phyloP scores from a whole-genome alignment of 176 grass and related monocot genomes.

The Pontederia crassipes region DNA sequence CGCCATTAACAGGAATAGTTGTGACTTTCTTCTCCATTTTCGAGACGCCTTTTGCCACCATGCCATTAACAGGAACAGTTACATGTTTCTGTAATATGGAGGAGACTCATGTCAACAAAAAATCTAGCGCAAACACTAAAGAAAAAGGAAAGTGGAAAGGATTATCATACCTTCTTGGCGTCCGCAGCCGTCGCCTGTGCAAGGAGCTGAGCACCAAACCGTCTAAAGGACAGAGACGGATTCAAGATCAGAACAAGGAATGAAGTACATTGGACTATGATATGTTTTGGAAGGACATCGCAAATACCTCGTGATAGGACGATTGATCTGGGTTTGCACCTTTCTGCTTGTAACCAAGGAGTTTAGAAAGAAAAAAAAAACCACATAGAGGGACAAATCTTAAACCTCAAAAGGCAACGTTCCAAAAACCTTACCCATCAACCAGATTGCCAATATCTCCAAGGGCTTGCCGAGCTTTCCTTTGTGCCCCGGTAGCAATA shows the following conservation, averaged over 20 bases:
- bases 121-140: not conserved
- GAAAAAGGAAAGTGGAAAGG: not conserved
- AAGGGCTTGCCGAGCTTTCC: conserved; percentile 37
- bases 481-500: conserved; percentile 27
- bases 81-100: conserved; percentile 12
- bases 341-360: conserved; percentile 21
- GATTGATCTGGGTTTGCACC: conserved; percentile 21
- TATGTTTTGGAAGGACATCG: not conserved
- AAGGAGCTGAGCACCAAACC: conserved; percentile 13
- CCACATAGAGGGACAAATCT: not conserved
- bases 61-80: not conserved
- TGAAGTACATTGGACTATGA: not conserved
- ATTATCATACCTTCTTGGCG: conserved; percentile 30
- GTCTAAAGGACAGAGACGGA: not conserved
- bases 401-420: not conserved
- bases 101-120: not conserved
- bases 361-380: not conserved
- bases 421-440: not conserved
- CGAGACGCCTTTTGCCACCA: no score
- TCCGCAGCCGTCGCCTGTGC: not conserved
- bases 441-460: conserved; percentile 66
- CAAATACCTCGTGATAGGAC: conserved; percentile 35
- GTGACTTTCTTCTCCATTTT: not conserved
- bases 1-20: conserved; percentile 8
- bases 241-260: not conserved